A percentile compares a stretch with the other conserved stretches of the same genome.
Conservation (phyloP, 306 rosid genomes). For the Rosa persica region DNA sequence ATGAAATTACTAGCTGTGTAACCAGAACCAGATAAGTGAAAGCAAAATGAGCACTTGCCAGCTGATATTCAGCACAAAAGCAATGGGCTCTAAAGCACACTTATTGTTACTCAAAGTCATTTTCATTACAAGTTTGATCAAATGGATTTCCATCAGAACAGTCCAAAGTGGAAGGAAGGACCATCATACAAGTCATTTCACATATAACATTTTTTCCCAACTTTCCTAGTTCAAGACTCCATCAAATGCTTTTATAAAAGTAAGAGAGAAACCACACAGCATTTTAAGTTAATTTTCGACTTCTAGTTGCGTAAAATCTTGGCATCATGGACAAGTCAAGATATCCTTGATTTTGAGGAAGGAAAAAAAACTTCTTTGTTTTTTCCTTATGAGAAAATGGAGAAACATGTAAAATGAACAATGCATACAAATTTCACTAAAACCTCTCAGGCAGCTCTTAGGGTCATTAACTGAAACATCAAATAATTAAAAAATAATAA, state of each 20-base stretch:
- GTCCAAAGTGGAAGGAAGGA: slow-evolving; percentile 24
- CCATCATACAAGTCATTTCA: slow-evolving; percentile 19
- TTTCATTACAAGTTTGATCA: slow-evolving; percentile 5
- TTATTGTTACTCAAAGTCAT: background rate
- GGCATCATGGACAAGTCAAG: slow-evolving; percentile 25
- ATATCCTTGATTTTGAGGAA: slow-evolving; percentile 3
- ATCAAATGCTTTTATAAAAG: background rate
- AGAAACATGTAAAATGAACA: background rate
- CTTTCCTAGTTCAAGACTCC: slow-evolving; percentile 7
- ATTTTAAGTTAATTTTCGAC: slow-evolving; percentile 2
- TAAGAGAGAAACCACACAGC: slow-evolving; percentile 16
- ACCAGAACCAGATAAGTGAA: slow-evolving; percentile 2
- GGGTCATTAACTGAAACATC: slow-evolving; percentile 1
- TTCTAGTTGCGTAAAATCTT: slow-evolving; percentile 15
- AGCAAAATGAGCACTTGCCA: background rate
- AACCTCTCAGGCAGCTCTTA: too few relatives aligned
- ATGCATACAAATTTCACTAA: background rate
- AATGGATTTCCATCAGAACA: slow-evolving; percentile 14
- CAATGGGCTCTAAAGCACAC: background rate
- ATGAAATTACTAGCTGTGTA: background rate
- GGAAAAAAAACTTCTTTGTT: background rate
- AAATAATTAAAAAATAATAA: background rate
- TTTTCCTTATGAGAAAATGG: background rate
- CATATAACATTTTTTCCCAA: background rate
- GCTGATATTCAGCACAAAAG: slow-evolving; percentile 5